Base-by-base conservation (phyloP, 208 protist genomes). In the Trypanosoma brucei region DNA sequence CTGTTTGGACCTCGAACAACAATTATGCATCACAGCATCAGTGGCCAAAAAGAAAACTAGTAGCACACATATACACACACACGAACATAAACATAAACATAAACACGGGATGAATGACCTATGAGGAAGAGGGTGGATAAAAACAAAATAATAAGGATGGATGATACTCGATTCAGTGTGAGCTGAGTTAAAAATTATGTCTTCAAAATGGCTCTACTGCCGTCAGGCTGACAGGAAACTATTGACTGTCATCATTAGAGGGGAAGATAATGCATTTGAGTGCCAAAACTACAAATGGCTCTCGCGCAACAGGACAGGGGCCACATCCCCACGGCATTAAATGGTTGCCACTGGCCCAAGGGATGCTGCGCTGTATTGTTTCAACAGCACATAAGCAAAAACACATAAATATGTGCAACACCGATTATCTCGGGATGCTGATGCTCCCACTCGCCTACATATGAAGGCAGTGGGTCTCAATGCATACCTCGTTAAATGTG, bases 371-470 rank as follows among this genome's bases (percentile, higher is more conserved):
- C 50, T 54, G 50, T n/a, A 48, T 14, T 14, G 44, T n/a, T 14
- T 48, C 9, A n/a, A 22, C 22, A 22, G 22, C 22, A 22, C 22
- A 22, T 22, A 22, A 22, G 22, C 22, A 22, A 22, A 22, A 22
- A 22, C 22, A 22, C 22, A 22, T 22, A 22, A 22, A 22, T 22
- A 22, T 22, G 22, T 22, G 22, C 22, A 22, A 22, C 22, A 22
- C 22, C 42, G 42, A 46, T 46, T 14, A 46, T 67, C 62, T 67
- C 53, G 62, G 62, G 31, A 45, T 36, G 62, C 44, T 44, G 62
- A 68, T 68, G 62, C 62, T 61, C 62, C 62, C 62, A 54, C 40
- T 46, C 44, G 39, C 62, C 62, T 30, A 68, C 3, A 22, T 38
- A 8, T 14, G 11, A n/a, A 36, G 45, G 55, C 54, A 35, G 53